phyloP scores from a whole-genome alignment of 73 alveolate genomes.

The Uronychia setigera region DNA sequence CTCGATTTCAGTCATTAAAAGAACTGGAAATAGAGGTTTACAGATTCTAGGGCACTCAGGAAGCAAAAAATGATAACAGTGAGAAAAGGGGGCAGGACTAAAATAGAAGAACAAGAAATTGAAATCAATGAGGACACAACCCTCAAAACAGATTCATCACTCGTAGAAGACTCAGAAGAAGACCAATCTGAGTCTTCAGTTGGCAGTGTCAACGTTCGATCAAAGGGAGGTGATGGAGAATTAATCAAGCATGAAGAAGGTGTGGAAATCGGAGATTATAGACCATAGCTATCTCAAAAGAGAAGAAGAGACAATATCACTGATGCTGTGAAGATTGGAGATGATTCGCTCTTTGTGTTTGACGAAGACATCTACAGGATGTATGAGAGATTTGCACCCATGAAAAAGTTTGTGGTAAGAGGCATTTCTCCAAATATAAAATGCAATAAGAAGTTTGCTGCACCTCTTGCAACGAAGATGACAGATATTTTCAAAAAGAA shows the following conservation, averaged over 20 bases:
- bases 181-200: too few relatives aligned
- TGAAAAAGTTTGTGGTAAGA: background rate
- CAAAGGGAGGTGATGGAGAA: too few relatives aligned
- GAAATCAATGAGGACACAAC: background rate
- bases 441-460: too few relatives aligned
- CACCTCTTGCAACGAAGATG: too few relatives aligned
- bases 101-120: background rate
- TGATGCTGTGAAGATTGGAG: background rate
- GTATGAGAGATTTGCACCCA: background rate
- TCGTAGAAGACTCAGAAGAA: background rate
- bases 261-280: too few relatives aligned
- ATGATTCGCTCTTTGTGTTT: background rate
- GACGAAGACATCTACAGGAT: background rate
- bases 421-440: background rate
- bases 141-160: background rate
- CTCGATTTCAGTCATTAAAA: background rate
- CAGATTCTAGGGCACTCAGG: background rate
- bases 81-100: background rate
- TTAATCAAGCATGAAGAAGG: too few relatives aligned
- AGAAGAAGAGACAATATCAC: background rate
- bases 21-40: background rate
- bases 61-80: background rate
- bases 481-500: background rate
- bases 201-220: too few relatives aligned
- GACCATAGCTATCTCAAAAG: too few relatives aligned